Evolutionary conservation across 768 basidiomycete species (phyloP).

Genomic region (Gloeophyllum trabeum): DNA sequence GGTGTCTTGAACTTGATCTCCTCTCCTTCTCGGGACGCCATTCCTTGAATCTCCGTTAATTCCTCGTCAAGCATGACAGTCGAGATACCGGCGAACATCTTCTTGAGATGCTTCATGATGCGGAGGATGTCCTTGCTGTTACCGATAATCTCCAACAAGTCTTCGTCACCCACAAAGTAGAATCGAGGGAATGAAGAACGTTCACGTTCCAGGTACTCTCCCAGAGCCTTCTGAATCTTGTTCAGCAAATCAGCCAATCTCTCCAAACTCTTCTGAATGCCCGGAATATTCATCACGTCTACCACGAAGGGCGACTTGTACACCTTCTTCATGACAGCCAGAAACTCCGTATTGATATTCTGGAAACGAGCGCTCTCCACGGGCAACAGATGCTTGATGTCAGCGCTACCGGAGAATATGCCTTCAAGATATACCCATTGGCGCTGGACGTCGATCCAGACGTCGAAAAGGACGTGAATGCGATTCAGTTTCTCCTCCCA

Average conservation of each 20-base stretch:
- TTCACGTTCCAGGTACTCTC: constrained; percentile 97
- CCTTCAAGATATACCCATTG: constrained; percentile 99
- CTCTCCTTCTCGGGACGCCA: constrained; percentile 95
- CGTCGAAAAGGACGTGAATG: constrained; percentile 92
- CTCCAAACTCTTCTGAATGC: constrained; percentile 95
- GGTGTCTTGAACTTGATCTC: constrained; percentile 78
- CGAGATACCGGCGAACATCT: constrained; percentile 99
- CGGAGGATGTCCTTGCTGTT: constrained; percentile 98
- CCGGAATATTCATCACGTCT: constrained; percentile 93
- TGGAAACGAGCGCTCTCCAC: constrained; percentile 96
- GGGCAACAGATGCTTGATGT: constrained; percentile 97
- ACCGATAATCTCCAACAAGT: constrained; percentile 96
- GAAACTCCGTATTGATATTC: constrained; percentile 97
- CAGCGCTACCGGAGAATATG: constrained; percentile 98
- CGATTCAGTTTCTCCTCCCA: constrained; percentile 98
- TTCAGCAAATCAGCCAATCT: constrained; percentile 90
- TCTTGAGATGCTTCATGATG: constrained; percentile 98
- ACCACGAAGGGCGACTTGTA: constrained; percentile 98
- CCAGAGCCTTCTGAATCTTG: constrained; percentile 98
- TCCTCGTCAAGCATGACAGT: constrained; percentile 85
- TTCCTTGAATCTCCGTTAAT: constrained; percentile 78
- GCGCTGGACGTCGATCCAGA: constrained; percentile 86
- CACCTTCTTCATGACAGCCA: constrained; percentile 98
- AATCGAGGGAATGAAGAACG: constrained; percentile 97
- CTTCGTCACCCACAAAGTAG: constrained; percentile 99